These are phyloP conservation scores for Hygrocybe punicea DNA, from an alignment of 768 basidiomycete species.

Conservation along the genomic window DNA sequence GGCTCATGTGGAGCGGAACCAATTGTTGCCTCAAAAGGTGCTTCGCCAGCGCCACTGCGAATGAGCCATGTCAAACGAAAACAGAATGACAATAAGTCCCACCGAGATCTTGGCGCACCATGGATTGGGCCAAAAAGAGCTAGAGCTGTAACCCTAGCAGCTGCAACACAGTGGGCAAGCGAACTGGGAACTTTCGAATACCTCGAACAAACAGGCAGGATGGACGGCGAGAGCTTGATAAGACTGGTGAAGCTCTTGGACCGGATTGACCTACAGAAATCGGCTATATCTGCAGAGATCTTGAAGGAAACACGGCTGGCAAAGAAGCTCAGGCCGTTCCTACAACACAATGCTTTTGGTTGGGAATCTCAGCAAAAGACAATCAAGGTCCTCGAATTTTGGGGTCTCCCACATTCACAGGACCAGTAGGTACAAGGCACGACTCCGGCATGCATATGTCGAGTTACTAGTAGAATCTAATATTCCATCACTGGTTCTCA, in stretches of 20 bases:
- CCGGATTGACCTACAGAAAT: not conserved
- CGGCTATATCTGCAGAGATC: not conserved
- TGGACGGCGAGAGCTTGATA: not conserved
- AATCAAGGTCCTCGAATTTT: not conserved
- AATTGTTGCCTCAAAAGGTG: not conserved
- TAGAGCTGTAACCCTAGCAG: not conserved
- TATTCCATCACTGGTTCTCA: no score
- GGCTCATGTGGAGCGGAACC: not conserved
- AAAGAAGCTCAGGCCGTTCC: not conserved
- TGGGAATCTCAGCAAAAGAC: not conserved
- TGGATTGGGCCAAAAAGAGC: not conserved
- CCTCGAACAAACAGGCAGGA: not conserved
- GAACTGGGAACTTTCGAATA: constrained; percentile 3
- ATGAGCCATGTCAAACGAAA: not conserved
- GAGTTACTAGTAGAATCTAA: no score
- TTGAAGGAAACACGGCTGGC: not conserved
- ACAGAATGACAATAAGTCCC: not conserved
- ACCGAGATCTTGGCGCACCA: not conserved
- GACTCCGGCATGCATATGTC: no score
- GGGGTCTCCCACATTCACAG: not conserved
- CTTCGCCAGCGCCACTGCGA: not conserved
- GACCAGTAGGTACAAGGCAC: no score
- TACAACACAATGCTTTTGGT: not conserved
- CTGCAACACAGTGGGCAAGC: constrained; percentile 1
- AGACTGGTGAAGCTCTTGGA: not conserved